Conservation (phyloP, 495 filamentous ascomycete genomes). For the Daldinia bambusicola region DNA sequence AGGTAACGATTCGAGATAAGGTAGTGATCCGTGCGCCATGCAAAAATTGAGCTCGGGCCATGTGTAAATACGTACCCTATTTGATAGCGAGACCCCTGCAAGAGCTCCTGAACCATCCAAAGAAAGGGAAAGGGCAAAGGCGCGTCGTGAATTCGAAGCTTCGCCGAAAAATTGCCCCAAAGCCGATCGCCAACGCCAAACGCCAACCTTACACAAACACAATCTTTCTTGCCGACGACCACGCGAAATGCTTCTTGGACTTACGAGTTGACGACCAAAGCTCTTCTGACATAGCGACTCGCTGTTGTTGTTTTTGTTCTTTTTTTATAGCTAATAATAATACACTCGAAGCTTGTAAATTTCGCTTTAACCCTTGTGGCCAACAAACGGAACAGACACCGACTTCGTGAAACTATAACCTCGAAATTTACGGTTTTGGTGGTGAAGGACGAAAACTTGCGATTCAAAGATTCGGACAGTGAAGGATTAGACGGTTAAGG, state of each 20-base stretch:
- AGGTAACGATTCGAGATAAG: neutral
- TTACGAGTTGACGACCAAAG: slow-evolving; percentile 29
- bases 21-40: neutral
- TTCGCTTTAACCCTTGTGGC: slow-evolving; percentile 8
- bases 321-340: slow-evolving; percentile 24
- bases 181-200: neutral
- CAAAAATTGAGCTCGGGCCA: neutral
- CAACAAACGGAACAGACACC: slow-evolving; percentile 30
- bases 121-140: slow-evolving; percentile 30
- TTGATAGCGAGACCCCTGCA: slow-evolving; percentile 38
- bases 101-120: slow-evolving; percentile 43
- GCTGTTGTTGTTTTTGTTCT: neutral
- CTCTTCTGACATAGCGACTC: neutral
- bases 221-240: neutral
- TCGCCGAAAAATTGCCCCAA: slow-evolving; percentile 29
- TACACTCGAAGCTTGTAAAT: slow-evolving; percentile 13
- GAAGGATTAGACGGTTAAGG: slow-evolving; percentile 29
- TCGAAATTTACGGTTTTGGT: neutral
- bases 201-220: too few relatives aligned
- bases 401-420: slow-evolving; percentile 7
- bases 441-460: neutral
- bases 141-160: slow-evolving; percentile 47
- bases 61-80: slow-evolving; percentile 7
- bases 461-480: neutral
- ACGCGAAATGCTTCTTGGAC: slow-evolving; percentile 29